A percentile compares a stretch with the other conserved stretches of the same genome.
phyloP scores from a whole-genome alignment of 192 early-diverging fungal genomes.

The Linnemannia exigua region DNA sequence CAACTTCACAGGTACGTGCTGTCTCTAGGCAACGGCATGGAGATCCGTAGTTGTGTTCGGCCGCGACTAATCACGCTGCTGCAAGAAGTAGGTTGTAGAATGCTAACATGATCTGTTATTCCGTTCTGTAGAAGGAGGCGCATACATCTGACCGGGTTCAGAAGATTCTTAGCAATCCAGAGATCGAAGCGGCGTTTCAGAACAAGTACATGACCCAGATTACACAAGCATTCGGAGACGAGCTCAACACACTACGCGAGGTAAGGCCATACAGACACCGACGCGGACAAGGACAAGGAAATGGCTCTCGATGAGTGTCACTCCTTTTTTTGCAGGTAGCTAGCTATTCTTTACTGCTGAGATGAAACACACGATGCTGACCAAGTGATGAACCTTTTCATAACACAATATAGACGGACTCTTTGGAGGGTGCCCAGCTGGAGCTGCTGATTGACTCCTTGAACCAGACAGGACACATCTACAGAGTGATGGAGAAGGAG shows the following conservation, averaged over 20 bases:
- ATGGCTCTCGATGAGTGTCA: not conserved
- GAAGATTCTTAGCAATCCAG: slow-evolving; percentile 39
- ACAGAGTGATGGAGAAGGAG: slow-evolving; percentile 44
- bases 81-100: not conserved
- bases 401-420: slow-evolving; percentile 31
- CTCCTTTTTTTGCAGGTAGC: not conserved
- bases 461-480: slow-evolving; percentile 55
- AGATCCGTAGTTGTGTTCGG: no score
- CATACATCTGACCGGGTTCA: slow-evolving; percentile 55
- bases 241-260: slow-evolving; percentile 49
- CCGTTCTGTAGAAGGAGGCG: slow-evolving; percentile 30
- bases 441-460: slow-evolving; percentile 56
- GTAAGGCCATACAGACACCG: slow-evolving; percentile 5
- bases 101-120: not conserved
- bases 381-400: not conserved
- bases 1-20: slow-evolving; percentile 17
- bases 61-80: not conserved
- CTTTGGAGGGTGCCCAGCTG: slow-evolving; percentile 37
- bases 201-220: slow-evolving; percentile 51
- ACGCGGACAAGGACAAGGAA: no score
- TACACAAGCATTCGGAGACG: slow-evolving; percentile 53
- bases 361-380: not conserved
- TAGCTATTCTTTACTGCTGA: not conserved
- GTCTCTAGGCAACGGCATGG: no score
- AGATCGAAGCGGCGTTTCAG: slow-evolving; percentile 52